Evolutionary conservation across 2,329 filamentous ascomycete species (phyloP).

Genomic region (Ilyonectria mors-panacis): DNA sequence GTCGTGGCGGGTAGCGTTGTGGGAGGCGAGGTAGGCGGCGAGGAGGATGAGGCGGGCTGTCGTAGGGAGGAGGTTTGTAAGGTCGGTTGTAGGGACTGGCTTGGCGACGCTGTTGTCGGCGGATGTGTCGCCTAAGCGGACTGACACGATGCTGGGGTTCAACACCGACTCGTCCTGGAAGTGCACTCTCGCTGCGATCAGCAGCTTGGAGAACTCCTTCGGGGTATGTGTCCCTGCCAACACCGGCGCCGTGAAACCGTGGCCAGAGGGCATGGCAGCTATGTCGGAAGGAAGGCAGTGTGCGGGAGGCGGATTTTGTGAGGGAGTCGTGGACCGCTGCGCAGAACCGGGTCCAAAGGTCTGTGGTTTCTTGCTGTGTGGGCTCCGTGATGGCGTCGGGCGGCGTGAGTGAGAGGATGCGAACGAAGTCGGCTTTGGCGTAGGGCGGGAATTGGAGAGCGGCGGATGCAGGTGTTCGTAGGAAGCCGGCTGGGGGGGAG

Average conservation of each 20-base stretch:
- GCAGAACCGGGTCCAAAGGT: constrained; percentile 86
- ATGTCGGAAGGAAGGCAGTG: constrained; percentile 79
- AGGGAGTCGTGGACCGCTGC: constrained; percentile 90
- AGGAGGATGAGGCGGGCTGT: constrained; percentile 82
- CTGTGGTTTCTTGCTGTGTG: constrained; percentile 68
- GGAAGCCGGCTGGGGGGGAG: constrained; percentile 76
- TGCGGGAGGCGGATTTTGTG: constrained; percentile 83
- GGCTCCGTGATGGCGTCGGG: constrained; percentile 65
- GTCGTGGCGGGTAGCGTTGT: constrained; percentile 83
- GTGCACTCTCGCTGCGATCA: constrained; percentile 78
- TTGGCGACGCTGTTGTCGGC: constrained; percentile 22
- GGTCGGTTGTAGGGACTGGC: constrained; percentile 55
- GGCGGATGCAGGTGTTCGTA: constrained; percentile 79
- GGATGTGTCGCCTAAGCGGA: constrained; percentile 35
- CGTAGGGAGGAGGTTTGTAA: constrained; percentile 75
- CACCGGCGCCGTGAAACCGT: constrained; percentile 87
- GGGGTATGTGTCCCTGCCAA: constrained; percentile 79
- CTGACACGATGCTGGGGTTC: constrained; percentile 72
- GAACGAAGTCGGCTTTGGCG: constrained; percentile 82
- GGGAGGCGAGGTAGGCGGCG: constrained; percentile 85
- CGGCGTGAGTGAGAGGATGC: constrained; percentile 76
- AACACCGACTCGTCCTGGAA: constrained; percentile 82
- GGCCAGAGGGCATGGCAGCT: constrained; percentile 86
- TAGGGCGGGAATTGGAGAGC: constrained; percentile 90
- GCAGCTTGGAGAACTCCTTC: constrained; percentile 86